Conservation (phyloP, 2,329 filamentous ascomycete species). For the Botryotinia narcissicola region DNA sequence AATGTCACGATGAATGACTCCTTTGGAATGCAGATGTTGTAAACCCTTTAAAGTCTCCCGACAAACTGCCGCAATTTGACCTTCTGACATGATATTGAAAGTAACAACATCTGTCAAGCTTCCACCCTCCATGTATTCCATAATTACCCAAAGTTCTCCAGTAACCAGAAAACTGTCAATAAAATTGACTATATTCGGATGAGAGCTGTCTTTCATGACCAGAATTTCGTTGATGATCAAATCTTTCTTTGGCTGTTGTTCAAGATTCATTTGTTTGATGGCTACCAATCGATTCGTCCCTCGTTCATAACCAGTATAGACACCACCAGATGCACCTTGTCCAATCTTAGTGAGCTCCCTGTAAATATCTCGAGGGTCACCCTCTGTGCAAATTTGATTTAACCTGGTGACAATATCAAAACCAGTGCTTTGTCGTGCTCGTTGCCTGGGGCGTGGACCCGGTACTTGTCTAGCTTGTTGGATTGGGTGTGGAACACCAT, state of each 20-base stretch:
- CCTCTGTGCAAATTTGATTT: conserved; percentile 84
- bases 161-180: conserved; percentile 92
- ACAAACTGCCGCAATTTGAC: conserved; percentile 94
- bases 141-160: conserved; percentile 95
- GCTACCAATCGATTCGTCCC: conserved; percentile 85
- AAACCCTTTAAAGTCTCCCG: conserved; percentile 87
- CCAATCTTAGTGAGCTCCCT: conserved; percentile 90
- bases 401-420: conserved; percentile 81
- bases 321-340: conserved; percentile 93
- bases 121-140: conserved; percentile 99
- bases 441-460: conserved; percentile 68
- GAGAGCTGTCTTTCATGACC: conserved; percentile 98
- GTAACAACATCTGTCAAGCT: conserved; percentile 97
- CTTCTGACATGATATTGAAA: conserved; percentile 98
- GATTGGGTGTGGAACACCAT: conserved; percentile 41
- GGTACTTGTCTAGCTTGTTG: conserved; percentile 45
- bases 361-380: conserved; percentile 86
- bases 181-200: conserved; percentile 99
- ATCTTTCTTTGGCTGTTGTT: conserved; percentile 98
- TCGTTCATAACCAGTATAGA: conserved; percentile 86
- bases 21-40: conserved; percentile 94
- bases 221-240: conserved; percentile 98
- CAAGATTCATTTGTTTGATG: conserved; percentile 99
- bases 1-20: conserved; percentile 97
- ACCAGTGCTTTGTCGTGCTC: conserved; percentile 73